A percentile compares a stretch with the other conserved stretches of the same genome.
Conservation (phyloP, 2,329 filamentous ascomycete genomes). For the Diaporthe humulicola region DNA sequence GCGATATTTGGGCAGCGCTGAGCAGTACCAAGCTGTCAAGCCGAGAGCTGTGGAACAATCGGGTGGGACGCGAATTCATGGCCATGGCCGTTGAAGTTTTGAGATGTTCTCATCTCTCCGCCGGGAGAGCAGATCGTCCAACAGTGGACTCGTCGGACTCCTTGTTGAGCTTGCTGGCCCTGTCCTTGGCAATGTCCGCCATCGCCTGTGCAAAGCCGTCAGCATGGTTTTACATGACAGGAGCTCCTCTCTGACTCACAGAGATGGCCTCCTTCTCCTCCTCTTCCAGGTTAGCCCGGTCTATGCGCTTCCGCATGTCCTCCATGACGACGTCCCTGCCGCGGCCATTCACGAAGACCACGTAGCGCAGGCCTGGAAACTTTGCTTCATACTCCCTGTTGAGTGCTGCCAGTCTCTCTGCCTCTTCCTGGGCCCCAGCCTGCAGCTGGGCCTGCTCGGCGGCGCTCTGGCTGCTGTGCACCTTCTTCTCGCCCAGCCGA, state of each 20-base stretch:
- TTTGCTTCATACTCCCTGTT: conserved; percentile 84
- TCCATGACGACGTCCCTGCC: conserved; percentile 80
- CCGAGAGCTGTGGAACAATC: not conserved
- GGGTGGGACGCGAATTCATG: not conserved
- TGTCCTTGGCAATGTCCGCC: conserved; percentile 89
- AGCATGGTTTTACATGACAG: conserved; percentile 35
- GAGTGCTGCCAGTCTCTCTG: conserved; percentile 68
- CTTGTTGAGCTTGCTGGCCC: conserved; percentile 73
- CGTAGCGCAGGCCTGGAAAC: conserved; percentile 88
- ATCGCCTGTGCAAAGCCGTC: conserved; percentile 74
- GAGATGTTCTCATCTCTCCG: conserved; percentile 11
- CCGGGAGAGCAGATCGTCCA: conserved; percentile 35
- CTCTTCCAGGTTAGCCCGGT: conserved; percentile 70
- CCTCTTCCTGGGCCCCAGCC: conserved; percentile 67
- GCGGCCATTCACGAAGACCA: conserved; percentile 92
- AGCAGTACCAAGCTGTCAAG: not conserved
- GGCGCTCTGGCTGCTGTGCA: conserved; percentile 85
- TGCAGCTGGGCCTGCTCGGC: conserved; percentile 85
- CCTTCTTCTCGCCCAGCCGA: conserved; percentile 83
- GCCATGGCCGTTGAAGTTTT: not conserved
- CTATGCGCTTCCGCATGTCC: conserved; percentile 84
- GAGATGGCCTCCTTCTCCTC: conserved; percentile 83
- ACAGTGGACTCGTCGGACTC: conserved; percentile 37
- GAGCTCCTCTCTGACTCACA: conserved; percentile 61
- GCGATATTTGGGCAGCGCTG: not conserved